Conservation (phyloP, 305 asterid genomes). For the Fraxinus angustifolia region DNA sequence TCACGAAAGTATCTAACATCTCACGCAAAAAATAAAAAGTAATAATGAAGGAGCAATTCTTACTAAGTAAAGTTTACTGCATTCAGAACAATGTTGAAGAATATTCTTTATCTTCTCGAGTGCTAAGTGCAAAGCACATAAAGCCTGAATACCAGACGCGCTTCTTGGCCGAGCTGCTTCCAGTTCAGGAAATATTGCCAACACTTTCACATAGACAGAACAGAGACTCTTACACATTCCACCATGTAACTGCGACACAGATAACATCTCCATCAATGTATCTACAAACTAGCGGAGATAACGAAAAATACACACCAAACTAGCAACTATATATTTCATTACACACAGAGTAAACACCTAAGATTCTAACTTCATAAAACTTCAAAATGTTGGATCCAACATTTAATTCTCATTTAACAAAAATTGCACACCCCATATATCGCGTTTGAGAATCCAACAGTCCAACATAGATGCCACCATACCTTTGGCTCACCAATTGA, state of each 20-base stretch:
- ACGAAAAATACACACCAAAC: slow-evolving; percentile 1
- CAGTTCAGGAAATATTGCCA: slow-evolving; percentile 84
- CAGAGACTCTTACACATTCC: slow-evolving; percentile 91
- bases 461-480: slow-evolving; percentile 8
- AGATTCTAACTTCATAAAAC: neutral
- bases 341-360: neutral
- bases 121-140: slow-evolving; percentile 93
- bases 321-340: neutral
- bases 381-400: neutral
- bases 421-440: neutral
- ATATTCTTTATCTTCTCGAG: slow-evolving; percentile 92
- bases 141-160: slow-evolving; percentile 96
- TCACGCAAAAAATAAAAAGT: neutral
- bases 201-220: slow-evolving; percentile 64
- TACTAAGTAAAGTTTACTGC: slow-evolving; percentile 98
- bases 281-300: neutral
- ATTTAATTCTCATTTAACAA: neutral
- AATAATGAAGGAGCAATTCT: slow-evolving; percentile 5
- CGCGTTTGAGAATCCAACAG: neutral
- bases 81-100: slow-evolving; percentile 92
- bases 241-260: slow-evolving; percentile 73
- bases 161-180: slow-evolving; percentile 97
- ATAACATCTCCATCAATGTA: slow-evolving; percentile 21
- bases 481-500: slow-evolving; percentile 97
- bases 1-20: neutral